A percentile compares a stretch with the other conserved stretches of the same genome.
phyloP scores from a whole-genome alignment of 2,329 filamentous ascomycete genomes.

The Exserohilum turcica region DNA sequence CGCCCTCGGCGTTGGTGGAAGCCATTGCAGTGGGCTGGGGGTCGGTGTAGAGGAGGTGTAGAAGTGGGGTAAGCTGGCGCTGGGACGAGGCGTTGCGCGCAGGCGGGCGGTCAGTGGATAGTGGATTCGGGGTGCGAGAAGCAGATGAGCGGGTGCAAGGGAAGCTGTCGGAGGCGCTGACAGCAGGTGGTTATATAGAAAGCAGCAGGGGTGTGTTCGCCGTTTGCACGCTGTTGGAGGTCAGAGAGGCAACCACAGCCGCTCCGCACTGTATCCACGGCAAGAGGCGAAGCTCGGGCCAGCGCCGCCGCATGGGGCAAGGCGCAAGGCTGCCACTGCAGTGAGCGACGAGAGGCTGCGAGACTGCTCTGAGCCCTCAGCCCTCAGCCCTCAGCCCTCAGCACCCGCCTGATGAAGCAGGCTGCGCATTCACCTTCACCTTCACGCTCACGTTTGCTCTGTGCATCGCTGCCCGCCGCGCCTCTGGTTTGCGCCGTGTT shows the following conservation, averaged over 20 bases:
- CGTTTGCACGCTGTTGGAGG: slow-evolving; percentile 14
- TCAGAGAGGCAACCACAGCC: slow-evolving; percentile 18
- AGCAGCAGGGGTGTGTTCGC: not conserved
- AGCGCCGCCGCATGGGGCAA: slow-evolving; percentile 10
- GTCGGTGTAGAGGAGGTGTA: slow-evolving; percentile 5
- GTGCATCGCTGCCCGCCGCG: not conserved
- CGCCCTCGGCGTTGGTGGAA: slow-evolving; percentile 20
- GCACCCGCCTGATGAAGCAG: not conserved
- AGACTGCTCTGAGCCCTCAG: slow-evolving; percentile 4
- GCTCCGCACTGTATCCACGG: slow-evolving; percentile 8
- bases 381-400: not conserved
- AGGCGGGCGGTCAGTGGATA: not conserved
- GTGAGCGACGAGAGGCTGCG: slow-evolving; percentile 5
- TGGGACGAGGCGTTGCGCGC: not conserved
- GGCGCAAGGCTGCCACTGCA: slow-evolving; percentile 33
- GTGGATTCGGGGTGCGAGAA: not conserved
- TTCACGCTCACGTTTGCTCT: too few species aligned
- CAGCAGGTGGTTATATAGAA: slow-evolving; percentile 20
- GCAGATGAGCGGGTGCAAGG: not conserved
- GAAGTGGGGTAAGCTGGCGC: slow-evolving; percentile 29
- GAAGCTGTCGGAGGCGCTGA: slow-evolving; percentile 10
- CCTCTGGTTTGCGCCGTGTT: slow-evolving; percentile 10
- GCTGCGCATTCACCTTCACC: too few species aligned
- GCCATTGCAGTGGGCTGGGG: slow-evolving; percentile 26
- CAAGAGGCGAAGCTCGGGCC: slow-evolving; percentile 28